Conservation (phyloP, 2,329 filamentous ascomycete genomes). For the Alternaria consortialis region DNA sequence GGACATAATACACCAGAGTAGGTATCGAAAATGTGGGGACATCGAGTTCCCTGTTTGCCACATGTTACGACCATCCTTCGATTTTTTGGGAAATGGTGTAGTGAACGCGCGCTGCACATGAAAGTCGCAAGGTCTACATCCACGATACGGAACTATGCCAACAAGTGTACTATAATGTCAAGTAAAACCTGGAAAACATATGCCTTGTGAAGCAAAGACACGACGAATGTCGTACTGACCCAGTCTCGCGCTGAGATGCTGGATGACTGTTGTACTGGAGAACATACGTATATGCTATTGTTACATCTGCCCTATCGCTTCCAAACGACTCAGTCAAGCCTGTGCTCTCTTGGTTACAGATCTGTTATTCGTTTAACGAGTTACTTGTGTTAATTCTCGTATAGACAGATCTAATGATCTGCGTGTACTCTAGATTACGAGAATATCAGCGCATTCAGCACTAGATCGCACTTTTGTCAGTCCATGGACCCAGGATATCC, state of each 20-base stretch:
- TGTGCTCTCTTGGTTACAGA: not conserved
- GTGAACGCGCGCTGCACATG: not conserved
- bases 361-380: not conserved
- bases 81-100: not conserved
- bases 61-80: not conserved
- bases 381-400: not conserved
- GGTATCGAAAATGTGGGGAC: not conserved
- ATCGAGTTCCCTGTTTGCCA: not conserved
- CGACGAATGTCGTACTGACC: no score
- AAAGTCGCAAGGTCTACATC: not conserved
- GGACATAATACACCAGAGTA: not conserved
- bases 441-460: not conserved
- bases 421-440: not conserved
- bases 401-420: not conserved
- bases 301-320: not conserved
- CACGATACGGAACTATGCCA: not conserved
- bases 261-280: not conserved
- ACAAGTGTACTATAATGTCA: no score
- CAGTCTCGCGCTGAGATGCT: no score
- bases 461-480: not conserved
- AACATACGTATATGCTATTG: not conserved
- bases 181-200: no score
- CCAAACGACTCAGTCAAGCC: not conserved
- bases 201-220: no score
- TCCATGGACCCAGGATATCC: not conserved